Evolutionary conservation across 2,329 filamentous ascomycete species (phyloP).

Genomic region (Venturia nashicola): DNA sequence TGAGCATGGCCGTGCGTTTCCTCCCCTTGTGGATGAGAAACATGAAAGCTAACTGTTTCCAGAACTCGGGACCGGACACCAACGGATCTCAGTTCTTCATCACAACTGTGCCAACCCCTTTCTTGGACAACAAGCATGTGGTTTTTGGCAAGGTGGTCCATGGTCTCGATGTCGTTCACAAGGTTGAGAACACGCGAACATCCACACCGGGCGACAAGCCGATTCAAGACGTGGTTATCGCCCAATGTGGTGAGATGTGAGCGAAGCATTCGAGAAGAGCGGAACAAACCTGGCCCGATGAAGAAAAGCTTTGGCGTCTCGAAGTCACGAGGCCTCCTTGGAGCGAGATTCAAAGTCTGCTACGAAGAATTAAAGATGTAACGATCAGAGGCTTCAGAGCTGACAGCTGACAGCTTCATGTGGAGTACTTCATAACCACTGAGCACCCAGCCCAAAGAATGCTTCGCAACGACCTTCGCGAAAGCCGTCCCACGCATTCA

Average conservation of each 20-base stretch:
- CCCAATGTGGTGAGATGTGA: constrained; percentile 89
- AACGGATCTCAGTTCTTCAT: constrained; percentile 98
- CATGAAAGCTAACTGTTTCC: not conserved
- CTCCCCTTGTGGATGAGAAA: not conserved
- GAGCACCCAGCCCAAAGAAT: not conserved
- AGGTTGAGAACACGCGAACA: constrained; percentile 85
- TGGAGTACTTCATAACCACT: not conserved
- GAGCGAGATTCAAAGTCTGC: not conserved
- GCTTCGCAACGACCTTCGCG: not conserved
- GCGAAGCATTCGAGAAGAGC: not conserved
- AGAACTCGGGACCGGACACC: constrained; percentile 85
- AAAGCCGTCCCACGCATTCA: not conserved
- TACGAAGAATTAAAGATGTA: not conserved
- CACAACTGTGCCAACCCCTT: constrained; percentile 75
- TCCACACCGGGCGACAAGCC: constrained; percentile 67
- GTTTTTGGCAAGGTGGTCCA: constrained; percentile 87
- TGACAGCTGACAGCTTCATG: not conserved
- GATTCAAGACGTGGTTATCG: constrained; percentile 70
- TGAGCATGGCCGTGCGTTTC: constrained; percentile 82
- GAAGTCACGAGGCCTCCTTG: not conserved
- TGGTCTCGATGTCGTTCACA: constrained; percentile 80
- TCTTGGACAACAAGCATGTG: constrained; percentile 85
- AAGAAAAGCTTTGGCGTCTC: not conserved
- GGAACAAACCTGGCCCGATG: not conserved
- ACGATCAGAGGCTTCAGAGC: not conserved